phyloP scores from a whole-genome alignment of 2,329 filamentous ascomycete genomes.

The Huntiella savannae region DNA sequence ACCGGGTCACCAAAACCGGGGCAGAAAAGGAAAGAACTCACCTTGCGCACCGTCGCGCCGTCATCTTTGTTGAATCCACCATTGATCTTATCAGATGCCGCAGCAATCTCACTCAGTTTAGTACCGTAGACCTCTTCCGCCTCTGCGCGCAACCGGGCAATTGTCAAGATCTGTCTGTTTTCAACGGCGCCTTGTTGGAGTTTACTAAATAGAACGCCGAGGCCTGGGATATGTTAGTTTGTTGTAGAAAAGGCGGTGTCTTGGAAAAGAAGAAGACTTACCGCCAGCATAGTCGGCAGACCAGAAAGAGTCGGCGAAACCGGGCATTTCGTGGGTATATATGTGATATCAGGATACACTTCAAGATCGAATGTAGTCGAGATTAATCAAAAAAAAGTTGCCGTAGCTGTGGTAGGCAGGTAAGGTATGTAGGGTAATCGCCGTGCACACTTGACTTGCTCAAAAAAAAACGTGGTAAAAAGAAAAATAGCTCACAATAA shows the following conservation, averaged over 20 bases:
- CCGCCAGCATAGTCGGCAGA: constrained; percentile 92
- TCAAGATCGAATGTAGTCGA: too few relatives aligned
- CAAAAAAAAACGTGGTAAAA: too few relatives aligned
- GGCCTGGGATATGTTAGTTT: constrained; percentile 27
- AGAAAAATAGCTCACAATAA: too few relatives aligned
- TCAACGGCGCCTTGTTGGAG: constrained; percentile 90
- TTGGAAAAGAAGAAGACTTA: constrained; percentile 21
- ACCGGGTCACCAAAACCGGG: constrained; percentile 1
- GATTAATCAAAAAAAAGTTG: too few relatives aligned
- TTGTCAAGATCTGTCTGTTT: constrained; percentile 80
- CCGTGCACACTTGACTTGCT: too few relatives aligned
- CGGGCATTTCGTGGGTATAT: constrained; percentile 41
- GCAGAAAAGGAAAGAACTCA: constrained; percentile 21
- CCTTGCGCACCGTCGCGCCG: constrained; percentile 88
- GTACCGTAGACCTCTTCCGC: constrained; percentile 80
- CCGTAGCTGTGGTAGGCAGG: too few relatives aligned
- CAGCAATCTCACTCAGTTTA: constrained; percentile 62
- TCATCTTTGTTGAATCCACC: constrained; percentile 83
- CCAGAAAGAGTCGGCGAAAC: constrained; percentile 95
- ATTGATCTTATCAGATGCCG: constrained; percentile 59
- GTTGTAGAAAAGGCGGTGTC: not conserved
- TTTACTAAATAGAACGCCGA: constrained; percentile 89
- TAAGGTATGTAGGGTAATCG: too few relatives aligned
- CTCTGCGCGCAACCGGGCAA: constrained; percentile 86
- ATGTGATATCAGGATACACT: too few relatives aligned